phyloP scores from a whole-genome alignment of 129 eudicot species.

The Deinandra increscens region DNA sequence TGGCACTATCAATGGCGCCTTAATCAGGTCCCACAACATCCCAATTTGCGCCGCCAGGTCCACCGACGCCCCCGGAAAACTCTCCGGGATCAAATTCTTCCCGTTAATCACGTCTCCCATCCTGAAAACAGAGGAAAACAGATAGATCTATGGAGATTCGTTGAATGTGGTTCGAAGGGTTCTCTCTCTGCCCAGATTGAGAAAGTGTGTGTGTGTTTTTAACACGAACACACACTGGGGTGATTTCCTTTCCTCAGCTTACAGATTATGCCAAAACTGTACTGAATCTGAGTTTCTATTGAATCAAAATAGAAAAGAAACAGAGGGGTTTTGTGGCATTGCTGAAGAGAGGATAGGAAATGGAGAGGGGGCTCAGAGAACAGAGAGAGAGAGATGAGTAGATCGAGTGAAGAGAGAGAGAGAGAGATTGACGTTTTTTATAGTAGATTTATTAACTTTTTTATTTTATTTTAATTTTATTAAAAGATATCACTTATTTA shows the following conservation, averaged over 20 bases:
- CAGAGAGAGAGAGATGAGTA: conserved; percentile 14
- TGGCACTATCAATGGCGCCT: conserved; percentile 71
- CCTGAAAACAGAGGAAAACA: conserved; percentile 16
- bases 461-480: background rate
- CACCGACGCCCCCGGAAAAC: conserved; percentile 56
- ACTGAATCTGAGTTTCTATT: conserved; percentile 12
- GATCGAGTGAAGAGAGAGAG: conserved; percentile 31
- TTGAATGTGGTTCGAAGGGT: conserved; percentile 20
- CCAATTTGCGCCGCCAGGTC: conserved; percentile 64
- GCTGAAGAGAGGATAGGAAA: conserved; percentile 32
- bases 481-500: background rate
- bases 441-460: conserved; percentile 20
- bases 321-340: conserved; percentile 34
- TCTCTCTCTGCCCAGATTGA: conserved; percentile 27
- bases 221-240: background rate
- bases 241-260: conserved; percentile 23
- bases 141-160: conserved; percentile 19
- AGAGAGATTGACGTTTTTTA: conserved; percentile 37
- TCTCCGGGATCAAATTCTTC: conserved; percentile 52
- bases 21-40: conserved; percentile 59
- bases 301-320: conserved; percentile 21
- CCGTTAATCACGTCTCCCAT: conserved; percentile 59
- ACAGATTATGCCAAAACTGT: conserved; percentile 27
- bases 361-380: background rate
- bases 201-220: background rate